Evolutionary conservation across 1,139 yeast species (phyloP), one percentile per base, ranked within the genome.

Genomic region (Debaryomyces fabryi): DNA sequence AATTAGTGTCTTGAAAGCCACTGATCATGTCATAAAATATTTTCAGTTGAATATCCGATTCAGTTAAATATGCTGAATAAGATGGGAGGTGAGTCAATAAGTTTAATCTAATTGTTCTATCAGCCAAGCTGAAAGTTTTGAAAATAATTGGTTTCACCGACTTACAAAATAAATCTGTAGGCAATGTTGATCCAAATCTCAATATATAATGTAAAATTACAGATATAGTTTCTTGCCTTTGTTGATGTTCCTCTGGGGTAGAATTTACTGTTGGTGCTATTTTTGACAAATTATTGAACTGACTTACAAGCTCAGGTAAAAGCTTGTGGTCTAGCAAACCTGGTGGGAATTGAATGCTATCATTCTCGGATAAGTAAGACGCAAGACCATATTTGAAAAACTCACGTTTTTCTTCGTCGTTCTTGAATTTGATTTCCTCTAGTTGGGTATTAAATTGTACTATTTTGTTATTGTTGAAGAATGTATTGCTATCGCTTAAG

Each of bases 1-100:
- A 82, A 62, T 90, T 92, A 0, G 96, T 82, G 63, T 93, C 99
- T 34, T 85, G 83, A 58, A 93, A 86, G 0, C 98, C 98, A 18
- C 86, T 82, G 10, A 86, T 71, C 56, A 89, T 74, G 44, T 78
- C 78, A 10, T 82, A 81, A 64, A 89, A 90, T 3, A 93, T 76
- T 57, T 81, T 83, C 58, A 79, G 85, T 53, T 88, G 87, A 6
- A 91, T 79, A 41, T 86, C 89, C 27, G 78, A 67, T 44, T 83
- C 83, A 4, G 82, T 74, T 24, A 90, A 66, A 39, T 69, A 67
- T 2, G 71, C 71, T 36, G 82, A 74, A 56, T 80, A 84, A 16
- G 72, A 68, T 0, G 91, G 84, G 50, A 93, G 68, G 46, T 82
- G 75, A 32, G 82, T 82, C 51, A 93, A 73, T 39, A 93, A 71